Evolutionary conservation across 169 alveolate species (phyloP).

Genomic region (Plasmodium malariae): DNA sequence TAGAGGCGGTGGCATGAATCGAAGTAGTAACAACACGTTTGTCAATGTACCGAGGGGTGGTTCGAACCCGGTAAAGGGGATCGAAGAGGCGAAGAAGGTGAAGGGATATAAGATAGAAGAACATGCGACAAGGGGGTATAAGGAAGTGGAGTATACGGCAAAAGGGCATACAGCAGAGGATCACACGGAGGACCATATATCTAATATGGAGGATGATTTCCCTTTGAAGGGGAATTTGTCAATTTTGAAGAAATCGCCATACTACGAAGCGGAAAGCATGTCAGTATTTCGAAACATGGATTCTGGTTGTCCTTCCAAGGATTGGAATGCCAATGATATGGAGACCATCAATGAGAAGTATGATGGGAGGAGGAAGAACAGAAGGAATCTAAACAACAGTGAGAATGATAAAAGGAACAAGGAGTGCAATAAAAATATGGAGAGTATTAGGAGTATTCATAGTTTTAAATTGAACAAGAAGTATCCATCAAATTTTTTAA

Average conservation of each 20-base stretch:
- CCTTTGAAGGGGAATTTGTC: background rate
- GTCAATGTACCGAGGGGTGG: background rate
- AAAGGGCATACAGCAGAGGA: no score
- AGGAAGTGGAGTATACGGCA: no score
- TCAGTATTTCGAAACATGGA: background rate
- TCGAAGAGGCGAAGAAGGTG: background rate
- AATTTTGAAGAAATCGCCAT: conserved; percentile 10
- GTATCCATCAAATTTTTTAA: conserved; percentile 39
- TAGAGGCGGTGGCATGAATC: background rate
- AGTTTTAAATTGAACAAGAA: conserved; percentile 16
- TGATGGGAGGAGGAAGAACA: background rate
- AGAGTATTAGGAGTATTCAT: background rate
- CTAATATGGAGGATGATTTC: background rate
- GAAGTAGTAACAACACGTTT: background rate
- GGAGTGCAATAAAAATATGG: background rate
- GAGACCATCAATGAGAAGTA: background rate
- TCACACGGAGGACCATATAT: background rate
- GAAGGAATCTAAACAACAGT: background rate
- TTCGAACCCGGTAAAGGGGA: background rate
- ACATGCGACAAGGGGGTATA: background rate
- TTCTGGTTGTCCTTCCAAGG: no score
- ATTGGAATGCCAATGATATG: background rate
- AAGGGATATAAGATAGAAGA: background rate
- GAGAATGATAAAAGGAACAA: background rate
- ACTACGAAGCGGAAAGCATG: conserved; percentile 6